Evolutionary conservation across 192 early-diverging fungal species (phyloP), one percentile per base, ranked within the genome.

Genomic region (Coemansia asiatica): DNA sequence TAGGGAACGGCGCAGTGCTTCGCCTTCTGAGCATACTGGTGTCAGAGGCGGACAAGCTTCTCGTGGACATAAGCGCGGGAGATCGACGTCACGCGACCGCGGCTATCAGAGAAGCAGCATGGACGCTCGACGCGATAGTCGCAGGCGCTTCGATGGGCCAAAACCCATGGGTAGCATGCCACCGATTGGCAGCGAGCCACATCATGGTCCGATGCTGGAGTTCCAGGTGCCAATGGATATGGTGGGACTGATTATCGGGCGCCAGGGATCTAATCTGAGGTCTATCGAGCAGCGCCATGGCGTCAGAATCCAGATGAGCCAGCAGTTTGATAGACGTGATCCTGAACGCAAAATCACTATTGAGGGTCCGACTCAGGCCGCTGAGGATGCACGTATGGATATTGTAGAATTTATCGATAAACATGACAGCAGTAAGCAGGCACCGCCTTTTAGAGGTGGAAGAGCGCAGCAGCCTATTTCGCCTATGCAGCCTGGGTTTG

Each of bases 201-300:
- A 36, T 44, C 10, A 36, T 44, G 64, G 62, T 27, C 62, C 48
- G 22, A 21, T 51, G 19, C 18, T 81, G 2, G 84, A 88, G 64
- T 84, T 89, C 48, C 76, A 56, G 22, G 86, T 92, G 7, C 86
- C 87, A 4, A 74, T 85, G 60, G 79, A 72, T 33, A 85, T 89
- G 57, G 90, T 93, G 10, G 94, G 94, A 4, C 67, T 92, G 46
- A 84, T 95, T 29, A 95, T 95, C 73, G 94, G 94, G 10, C 80
- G 87, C 19, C 82, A 81, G 25, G 94, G 94, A 6, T 90, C 90
- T 48, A 91, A 89, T 76, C 67, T 95, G 64, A 88, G 91, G 70
- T 71, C 84, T 44, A 89, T 95, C 60, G 90, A 94, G 72, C 82
- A 85, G 55, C 76, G 78, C 21, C 87, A 87, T 23, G 90, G 90